Evolutionary conservation across 1,284 basidiomycete species (phyloP).

Genomic region (Cerioporus squamosus): DNA sequence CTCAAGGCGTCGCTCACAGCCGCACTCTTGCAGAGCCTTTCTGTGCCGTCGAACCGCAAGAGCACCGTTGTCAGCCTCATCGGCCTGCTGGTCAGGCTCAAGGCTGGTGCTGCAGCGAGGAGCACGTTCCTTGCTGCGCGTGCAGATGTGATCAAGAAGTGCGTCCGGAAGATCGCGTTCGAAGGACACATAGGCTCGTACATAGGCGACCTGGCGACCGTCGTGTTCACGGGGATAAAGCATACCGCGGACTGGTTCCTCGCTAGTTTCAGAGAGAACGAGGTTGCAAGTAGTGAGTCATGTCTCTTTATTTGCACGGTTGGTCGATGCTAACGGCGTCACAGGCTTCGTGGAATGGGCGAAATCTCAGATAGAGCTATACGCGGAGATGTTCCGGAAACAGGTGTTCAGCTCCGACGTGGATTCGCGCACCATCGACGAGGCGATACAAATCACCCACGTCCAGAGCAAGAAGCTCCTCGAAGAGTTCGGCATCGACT

Average conservation of each 20-base stretch:
- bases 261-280: constrained; percentile 93
- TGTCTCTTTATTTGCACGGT: not conserved
- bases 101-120: constrained; percentile 80
- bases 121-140: constrained; percentile 86
- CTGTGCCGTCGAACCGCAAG: constrained; percentile 80
- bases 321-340: not conserved
- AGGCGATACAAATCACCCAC: constrained; percentile 77
- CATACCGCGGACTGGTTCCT: constrained; percentile 99
- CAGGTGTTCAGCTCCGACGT: constrained; percentile 90
- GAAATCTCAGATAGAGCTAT: constrained; percentile 83
- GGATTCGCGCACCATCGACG: constrained; percentile 68
- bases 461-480: constrained; percentile 85
- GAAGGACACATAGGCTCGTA: constrained; percentile 90
- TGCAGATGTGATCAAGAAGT: constrained; percentile 73
- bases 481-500: constrained; percentile 92
- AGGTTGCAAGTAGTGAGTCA: constrained; percentile 85
- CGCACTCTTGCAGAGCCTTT: constrained; percentile 77
- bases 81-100: constrained; percentile 73
- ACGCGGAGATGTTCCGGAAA: constrained; percentile 85
- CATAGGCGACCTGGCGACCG: constrained; percentile 80
- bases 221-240: constrained; percentile 89
- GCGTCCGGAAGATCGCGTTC: constrained; percentile 86
- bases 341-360: constrained; percentile 95
- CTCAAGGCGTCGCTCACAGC: constrained; percentile 75
- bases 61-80: constrained; percentile 75